Percentiles rank a stretch among this genome's conserved stretches.
phyloP scores from a whole-genome alignment of 352 stramenopile species.

The Phytophthora macrochlamydospora region DNA sequence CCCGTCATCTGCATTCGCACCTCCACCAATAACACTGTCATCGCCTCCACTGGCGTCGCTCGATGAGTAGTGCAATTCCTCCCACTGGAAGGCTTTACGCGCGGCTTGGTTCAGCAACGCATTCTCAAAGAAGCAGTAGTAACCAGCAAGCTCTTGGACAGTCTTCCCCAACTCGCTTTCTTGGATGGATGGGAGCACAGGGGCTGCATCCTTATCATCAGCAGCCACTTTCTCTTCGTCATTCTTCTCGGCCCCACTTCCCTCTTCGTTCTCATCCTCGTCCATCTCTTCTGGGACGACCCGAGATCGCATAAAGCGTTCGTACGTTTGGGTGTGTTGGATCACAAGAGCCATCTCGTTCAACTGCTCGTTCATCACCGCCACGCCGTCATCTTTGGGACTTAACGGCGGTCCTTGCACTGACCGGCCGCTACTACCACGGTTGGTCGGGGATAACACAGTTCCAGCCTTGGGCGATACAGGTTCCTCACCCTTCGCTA shows the following conservation, averaged over 20 bases:
- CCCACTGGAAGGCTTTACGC: slow-evolving; percentile 84
- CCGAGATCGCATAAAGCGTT: slow-evolving; percentile 86
- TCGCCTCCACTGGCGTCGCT: slow-evolving; percentile 10
- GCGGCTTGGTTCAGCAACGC: slow-evolving; percentile 76
- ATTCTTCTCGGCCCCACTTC: slow-evolving; percentile 9
- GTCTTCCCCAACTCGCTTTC: slow-evolving; percentile 80
- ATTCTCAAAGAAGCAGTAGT: slow-evolving; percentile 90
- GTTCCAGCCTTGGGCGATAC: slow-evolving; percentile 9
- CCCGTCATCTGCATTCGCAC: slow-evolving; percentile 23
- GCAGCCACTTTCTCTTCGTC: not conserved
- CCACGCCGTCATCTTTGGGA: slow-evolving; percentile 60
- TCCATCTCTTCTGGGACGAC: slow-evolving; percentile 27
- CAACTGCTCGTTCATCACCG: slow-evolving; percentile 81
- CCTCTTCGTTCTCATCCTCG: slow-evolving; percentile 3
- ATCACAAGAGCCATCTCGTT: slow-evolving; percentile 89
- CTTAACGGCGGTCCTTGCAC: slow-evolving; percentile 15
- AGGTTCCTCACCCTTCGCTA: slow-evolving; percentile 37
- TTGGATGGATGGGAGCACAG: slow-evolving; percentile 58
- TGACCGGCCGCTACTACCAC: slow-evolving; percentile 17
- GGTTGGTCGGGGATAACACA: slow-evolving; percentile 24
- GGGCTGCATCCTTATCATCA: slow-evolving; percentile 2
- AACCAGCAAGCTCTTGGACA: slow-evolving; percentile 84
- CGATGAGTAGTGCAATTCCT: slow-evolving; percentile 77
- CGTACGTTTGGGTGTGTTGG: slow-evolving; percentile 89
- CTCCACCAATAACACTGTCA: slow-evolving; percentile 3